Evolutionary conservation across 2,329 filamentous ascomycete genomes (phyloP), one percentile per base, ranked within the genome.

Genomic region (Colletotrichum sublineola): DNA sequence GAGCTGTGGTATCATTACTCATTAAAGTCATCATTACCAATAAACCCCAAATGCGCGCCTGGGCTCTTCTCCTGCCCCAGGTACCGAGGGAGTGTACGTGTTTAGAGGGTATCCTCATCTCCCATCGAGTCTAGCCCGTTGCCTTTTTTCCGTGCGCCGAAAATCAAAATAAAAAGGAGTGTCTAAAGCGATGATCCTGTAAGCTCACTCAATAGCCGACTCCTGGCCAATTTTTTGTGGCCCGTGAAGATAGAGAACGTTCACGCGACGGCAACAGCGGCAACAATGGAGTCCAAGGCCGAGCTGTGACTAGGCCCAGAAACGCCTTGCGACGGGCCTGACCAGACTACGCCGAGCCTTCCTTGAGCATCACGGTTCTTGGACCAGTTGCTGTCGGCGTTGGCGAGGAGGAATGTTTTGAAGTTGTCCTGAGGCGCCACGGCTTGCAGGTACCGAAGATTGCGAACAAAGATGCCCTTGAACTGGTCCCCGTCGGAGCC

Each of bases 381-480:
- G 20, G 78, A 78, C 92, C 91, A 94, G 71, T 94, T 90, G 56
- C 86, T 87, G 73, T 91, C 82, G 12, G 92, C 92, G 70, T 93
- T 94, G 38, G 80, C 82, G 60, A 85, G 79, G 68, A 94, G 87
- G 67, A 91, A 90, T 2, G 81, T 78, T 15, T 80, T 82, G 77
- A 90, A 91, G 12, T 79, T 78, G 3, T 83, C 78, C 48, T 87
- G 81, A 0, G 88, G 87, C 1, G 85, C 85, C 3, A 80, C 86
- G 1, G 81, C 77, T 31, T 92, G 84, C 44, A 94, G 80, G 67
- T 88, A 86, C 44, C 86, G 84, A 29, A 94, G 81, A 77, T 93
- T 93, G 29, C 91, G 86, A 20, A 89, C 85, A 74, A 94, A 93
- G 46, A 94, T 84, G 4, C 92, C 92, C 80, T 94, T 94, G 86